Percentiles rank a stretch among this genome's conserved stretches.
Conservation (phyloP, 768 basidiomycete species). For the Lactarius vividus region DNA sequence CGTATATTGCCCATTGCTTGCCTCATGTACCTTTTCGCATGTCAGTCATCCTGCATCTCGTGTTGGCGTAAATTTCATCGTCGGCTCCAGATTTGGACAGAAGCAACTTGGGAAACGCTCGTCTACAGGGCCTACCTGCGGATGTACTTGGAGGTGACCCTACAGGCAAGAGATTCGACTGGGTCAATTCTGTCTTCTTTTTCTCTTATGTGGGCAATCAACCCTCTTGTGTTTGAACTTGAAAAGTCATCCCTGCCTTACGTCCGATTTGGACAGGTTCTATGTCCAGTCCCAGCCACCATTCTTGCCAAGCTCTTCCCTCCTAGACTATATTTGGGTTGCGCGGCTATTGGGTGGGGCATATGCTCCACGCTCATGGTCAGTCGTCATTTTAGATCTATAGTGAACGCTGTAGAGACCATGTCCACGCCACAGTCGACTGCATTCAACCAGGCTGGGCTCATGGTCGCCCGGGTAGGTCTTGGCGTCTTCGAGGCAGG, state of each 20-base stretch:
- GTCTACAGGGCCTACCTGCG: constrained; percentile 64
- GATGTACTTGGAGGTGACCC: constrained; percentile 66
- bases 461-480: constrained; percentile 56
- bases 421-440: constrained; percentile 45
- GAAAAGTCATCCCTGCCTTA: background rate
- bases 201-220: constrained; percentile 61
- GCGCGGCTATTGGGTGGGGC: constrained; percentile 70
- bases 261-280: constrained; percentile 44
- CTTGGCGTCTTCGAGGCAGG: constrained; percentile 79
- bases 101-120: constrained; percentile 76
- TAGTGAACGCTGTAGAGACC: background rate
- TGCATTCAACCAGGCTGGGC: constrained; percentile 55
- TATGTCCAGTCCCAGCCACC: constrained; percentile 67
- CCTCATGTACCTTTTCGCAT: constrained; percentile 73
- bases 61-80: background rate
- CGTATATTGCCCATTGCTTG: constrained; percentile 71
- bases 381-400: background rate
- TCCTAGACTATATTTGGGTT: constrained; percentile 66
- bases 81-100: constrained; percentile 55
- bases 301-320: constrained; percentile 64
- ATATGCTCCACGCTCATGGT: constrained; percentile 72
- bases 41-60: constrained; percentile 40
- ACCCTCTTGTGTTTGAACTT: background rate
- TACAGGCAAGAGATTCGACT: constrained; percentile 68
- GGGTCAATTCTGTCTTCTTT: constrained; percentile 75